phyloP scores from a whole-genome alignment of 805 yeast genomes.

The Yarrowia sp. region DNA sequence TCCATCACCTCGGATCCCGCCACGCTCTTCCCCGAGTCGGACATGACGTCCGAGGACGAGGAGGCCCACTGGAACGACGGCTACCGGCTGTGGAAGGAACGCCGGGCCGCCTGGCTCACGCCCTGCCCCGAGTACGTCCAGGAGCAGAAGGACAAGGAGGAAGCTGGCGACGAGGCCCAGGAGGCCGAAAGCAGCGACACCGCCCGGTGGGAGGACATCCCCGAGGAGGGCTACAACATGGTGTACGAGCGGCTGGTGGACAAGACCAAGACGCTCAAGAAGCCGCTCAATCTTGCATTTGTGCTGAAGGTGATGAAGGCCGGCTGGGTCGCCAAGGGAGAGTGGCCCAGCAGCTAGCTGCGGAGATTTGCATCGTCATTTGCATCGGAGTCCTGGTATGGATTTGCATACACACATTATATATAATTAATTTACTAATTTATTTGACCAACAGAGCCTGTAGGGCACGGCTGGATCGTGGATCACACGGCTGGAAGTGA shows the following conservation, averaged over 20 bases:
- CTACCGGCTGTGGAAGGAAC: slow-evolving; percentile 62
- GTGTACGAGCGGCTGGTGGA: slow-evolving; percentile 70
- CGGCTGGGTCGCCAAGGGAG: slow-evolving; percentile 80
- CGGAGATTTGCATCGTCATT: not conserved
- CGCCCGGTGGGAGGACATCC: slow-evolving; percentile 35
- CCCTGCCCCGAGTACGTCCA: slow-evolving; percentile 26
- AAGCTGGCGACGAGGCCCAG: not conserved
- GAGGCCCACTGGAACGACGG: slow-evolving; percentile 52
- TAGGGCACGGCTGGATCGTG: not conserved
- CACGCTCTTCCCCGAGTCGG: slow-evolving; percentile 19
- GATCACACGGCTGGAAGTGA: not conserved
- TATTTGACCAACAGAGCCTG: not conserved
- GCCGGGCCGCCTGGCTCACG: slow-evolving; percentile 63
- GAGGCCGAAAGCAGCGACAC: slow-evolving; percentile 8
- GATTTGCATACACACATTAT: not conserved
- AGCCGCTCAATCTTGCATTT: slow-evolving; percentile 72
- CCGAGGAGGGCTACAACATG: slow-evolving; percentile 39
- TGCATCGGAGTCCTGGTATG: not conserved
- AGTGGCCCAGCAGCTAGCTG: slow-evolving; percentile 48
- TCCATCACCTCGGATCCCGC: slow-evolving; percentile 20
- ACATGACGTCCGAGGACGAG: slow-evolving; percentile 19
- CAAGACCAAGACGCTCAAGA: slow-evolving; percentile 63
- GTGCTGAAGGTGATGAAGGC: slow-evolving; percentile 67
- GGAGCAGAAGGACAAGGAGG: slow-evolving; percentile 9
- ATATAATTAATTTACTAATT: slow-evolving; percentile 4